Percentiles rank a stretch among this genome's conserved stretches.
Evolutionary conservation across 2,329 filamentous ascomycete species (phyloP).

Genomic region (Penicillium nordicum): DNA sequence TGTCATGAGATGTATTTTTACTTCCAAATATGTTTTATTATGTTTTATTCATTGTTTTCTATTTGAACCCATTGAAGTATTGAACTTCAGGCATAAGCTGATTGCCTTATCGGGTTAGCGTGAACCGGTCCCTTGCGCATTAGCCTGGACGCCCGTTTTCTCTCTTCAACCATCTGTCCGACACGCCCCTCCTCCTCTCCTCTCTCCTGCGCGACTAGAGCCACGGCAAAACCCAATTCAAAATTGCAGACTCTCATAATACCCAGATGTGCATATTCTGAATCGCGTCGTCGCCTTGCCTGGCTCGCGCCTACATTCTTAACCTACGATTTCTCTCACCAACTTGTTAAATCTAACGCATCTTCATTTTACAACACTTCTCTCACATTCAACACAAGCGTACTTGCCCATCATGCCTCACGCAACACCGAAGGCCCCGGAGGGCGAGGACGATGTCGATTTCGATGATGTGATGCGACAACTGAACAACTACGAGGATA

Average conservation of each 20-base stretch:
- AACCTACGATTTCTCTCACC: not conserved
- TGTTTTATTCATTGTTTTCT: not conserved
- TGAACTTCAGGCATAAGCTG: constrained; percentile 9
- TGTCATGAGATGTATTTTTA: not conserved
- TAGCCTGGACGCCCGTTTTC: constrained; percentile 7
- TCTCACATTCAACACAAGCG: not conserved
- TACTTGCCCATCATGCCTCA: constrained; percentile 35
- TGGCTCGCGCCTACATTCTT: constrained; percentile 5
- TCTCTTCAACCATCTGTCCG: constrained; percentile 1
- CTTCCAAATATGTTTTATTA: not conserved
- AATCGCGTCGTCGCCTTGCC: constrained; percentile 8
- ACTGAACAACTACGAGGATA: constrained; percentile 38
- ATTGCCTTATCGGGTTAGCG: constrained; percentile 30
- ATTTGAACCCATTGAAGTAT: not conserved
- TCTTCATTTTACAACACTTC: not conserved
- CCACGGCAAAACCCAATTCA: not conserved
- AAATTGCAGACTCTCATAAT: not conserved
- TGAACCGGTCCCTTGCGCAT: constrained; percentile 3
- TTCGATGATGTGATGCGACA: constrained; percentile 44
- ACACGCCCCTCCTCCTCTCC: not conserved
- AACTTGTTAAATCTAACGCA: not conserved
- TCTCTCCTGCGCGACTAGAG: not conserved
- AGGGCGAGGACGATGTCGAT: constrained; percentile 37
- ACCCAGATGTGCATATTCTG: constrained; percentile 10
- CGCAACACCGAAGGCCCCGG: constrained; percentile 31